Evolutionary conservation across 2,329 filamentous ascomycete species (phyloP).

Genomic region (Paecilomyces sp.): DNA sequence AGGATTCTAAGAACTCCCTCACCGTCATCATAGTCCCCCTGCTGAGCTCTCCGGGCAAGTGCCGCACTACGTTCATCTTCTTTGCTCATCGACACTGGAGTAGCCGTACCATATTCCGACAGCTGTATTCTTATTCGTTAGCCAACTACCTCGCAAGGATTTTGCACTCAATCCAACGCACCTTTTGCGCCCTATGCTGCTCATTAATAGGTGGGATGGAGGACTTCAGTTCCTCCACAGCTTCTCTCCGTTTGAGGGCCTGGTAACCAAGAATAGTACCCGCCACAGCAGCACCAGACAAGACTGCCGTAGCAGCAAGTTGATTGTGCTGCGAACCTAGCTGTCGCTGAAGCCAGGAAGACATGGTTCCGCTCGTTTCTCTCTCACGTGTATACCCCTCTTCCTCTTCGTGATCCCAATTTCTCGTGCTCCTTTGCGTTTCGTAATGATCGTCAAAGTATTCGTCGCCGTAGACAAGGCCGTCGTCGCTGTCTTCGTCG

Average conservation of each 20-base stretch:
- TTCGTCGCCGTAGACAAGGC: conserved; percentile 1
- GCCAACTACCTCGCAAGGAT: conserved; percentile 7
- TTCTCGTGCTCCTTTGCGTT: neutral
- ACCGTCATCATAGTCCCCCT: conserved; percentile 60
- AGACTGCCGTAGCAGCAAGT: conserved; percentile 35
- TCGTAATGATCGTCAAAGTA: neutral
- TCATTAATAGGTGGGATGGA: conserved; percentile 53
- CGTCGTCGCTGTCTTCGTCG: neutral
- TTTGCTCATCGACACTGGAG: conserved; percentile 24
- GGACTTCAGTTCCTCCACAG: conserved; percentile 51
- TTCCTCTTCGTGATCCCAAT: neutral
- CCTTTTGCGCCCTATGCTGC: conserved; percentile 44
- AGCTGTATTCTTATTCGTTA: conserved; percentile 40
- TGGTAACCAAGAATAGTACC: conserved; percentile 52
- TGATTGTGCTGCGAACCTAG: conserved; percentile 34
- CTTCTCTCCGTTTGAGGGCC: conserved; percentile 47
- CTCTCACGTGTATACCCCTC: neutral
- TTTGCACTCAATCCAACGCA: conserved; percentile 18
- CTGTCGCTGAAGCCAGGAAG: conserved; percentile 38
- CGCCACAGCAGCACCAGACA: conserved; percentile 37
- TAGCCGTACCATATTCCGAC: conserved; percentile 42
- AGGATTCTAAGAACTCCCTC: conserved; percentile 3
- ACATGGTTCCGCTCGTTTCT: conserved; percentile 22
- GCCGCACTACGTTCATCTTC: conserved; percentile 54
- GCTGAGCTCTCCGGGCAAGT: conserved; percentile 53